These are phyloP conservation scores for Diaporthe vaccinii DNA, from an alignment of 2,329 filamentous ascomycete species.

Conservation along the genomic window DNA sequence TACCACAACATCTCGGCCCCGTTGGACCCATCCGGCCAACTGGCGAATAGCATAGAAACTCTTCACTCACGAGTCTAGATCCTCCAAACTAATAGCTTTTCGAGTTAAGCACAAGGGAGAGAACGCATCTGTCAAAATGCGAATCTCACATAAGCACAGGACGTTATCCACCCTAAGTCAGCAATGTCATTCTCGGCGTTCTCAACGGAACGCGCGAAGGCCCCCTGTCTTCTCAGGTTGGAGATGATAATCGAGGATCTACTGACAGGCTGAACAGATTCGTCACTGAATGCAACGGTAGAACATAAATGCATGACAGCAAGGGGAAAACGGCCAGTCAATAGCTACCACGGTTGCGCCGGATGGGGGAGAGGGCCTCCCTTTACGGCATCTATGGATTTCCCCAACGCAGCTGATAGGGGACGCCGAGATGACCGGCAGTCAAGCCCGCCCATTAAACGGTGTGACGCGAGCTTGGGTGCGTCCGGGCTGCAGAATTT, in stretches of 20 bases:
- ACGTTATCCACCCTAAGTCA: neutral
- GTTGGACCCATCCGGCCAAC: too few relatives aligned
- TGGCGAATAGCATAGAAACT: too few relatives aligned
- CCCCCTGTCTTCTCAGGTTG: neutral
- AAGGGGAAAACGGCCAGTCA: neutral
- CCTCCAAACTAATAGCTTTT: neutral
- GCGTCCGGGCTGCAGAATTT: conserved; percentile 15
- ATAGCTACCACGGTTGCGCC: neutral
- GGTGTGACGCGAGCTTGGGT: conserved; percentile 24
- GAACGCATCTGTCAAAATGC: neutral
- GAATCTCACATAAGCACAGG: conserved; percentile 18
- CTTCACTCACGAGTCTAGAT: too few relatives aligned
- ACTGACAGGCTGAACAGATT: neutral
- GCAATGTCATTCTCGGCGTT: neutral
- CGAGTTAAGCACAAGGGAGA: neutral
- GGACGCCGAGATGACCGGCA: conserved; percentile 24
- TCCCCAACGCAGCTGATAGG: conserved; percentile 23
- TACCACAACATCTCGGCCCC: too few relatives aligned
- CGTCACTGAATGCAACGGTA: neutral
- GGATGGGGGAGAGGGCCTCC: neutral
- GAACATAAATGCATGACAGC: neutral
- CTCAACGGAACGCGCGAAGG: neutral
- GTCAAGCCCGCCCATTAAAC: conserved; percentile 20
- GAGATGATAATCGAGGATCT: neutral
- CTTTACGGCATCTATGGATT: conserved; percentile 20